Evolutionary conservation across 306 rosid genomes (phyloP), one percentile per base, ranked within the genome.

Genomic region (Mimosa pudica): DNA sequence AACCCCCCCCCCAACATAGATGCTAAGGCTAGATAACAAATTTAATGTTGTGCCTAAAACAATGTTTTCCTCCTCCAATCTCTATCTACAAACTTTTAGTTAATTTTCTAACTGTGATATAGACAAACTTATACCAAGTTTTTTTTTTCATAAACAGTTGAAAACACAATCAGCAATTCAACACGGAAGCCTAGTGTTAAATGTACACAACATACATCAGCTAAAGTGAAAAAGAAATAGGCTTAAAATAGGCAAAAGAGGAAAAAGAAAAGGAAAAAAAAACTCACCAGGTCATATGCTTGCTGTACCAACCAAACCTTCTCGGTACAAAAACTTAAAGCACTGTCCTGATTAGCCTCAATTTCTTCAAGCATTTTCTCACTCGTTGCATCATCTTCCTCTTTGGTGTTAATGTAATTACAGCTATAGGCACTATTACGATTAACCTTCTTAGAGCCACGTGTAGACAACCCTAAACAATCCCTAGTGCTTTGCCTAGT

Each of bases 301-400:
- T 94, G 98, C 32, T 89, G 89, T 5, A 97, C 98, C 86, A 94
- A 84, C 84, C 92, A 85, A 81, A 94, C 98, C 85, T 92, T 94
- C 89, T 92, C 98, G 1, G 98, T 91, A 36, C 98, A 94, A 7
- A 94, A 88, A 86, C 89, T 91, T 80, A 92, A 84, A 8, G 97
- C 97, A 75, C 71, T 94, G 71, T 91, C 97, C 84, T 94, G 97
- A 85, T 92, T 88, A 9, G 79, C 82, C 76, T 92, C 97, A 0
- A 92, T 92, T 33, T 92, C 95, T 80, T 87, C 92, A 66, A 85
- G 86, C 79, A 92, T 71, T 87, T 91, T 91, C 74, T 91, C 98
- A 78, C 89, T 74, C 3, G 88, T 79, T 0, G 89, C 88, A 30
- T 94, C 95, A 0, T 88, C 94, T 0, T 91, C 97, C 57, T 89